Percentiles rank a stretch among this genome's conserved stretches.
These are phyloP conservation scores for Stemphylium beticola DNA, from an alignment of 2,329 filamentous ascomycete species.

Conservation along the genomic window DNA sequence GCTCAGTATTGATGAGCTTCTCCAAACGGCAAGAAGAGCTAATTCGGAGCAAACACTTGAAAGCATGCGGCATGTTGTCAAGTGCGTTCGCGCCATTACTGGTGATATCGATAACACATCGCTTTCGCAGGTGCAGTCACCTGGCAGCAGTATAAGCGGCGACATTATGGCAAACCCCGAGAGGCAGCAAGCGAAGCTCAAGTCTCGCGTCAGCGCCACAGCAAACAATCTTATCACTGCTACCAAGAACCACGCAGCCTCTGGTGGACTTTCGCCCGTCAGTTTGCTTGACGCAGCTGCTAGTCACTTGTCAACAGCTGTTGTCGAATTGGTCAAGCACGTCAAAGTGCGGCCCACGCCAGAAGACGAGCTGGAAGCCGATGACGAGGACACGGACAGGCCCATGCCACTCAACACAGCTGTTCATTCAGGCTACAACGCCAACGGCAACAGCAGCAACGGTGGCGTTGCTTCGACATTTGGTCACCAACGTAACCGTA, in stretches of 20 bases:
- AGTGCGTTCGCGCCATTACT: slow-evolving; percentile 82
- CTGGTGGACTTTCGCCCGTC: slow-evolving; percentile 87
- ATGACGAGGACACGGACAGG: slow-evolving; percentile 58
- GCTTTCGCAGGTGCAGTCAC: slow-evolving; percentile 45
- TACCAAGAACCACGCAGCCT: slow-evolving; percentile 85
- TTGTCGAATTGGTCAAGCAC: slow-evolving; percentile 82
- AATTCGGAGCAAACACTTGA: slow-evolving; percentile 78
- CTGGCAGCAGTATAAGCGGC: slow-evolving; percentile 44
- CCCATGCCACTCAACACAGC: slow-evolving; percentile 42
- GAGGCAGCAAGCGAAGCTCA: slow-evolving; percentile 71
- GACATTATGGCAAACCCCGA: slow-evolving; percentile 40
- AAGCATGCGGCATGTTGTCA: slow-evolving; percentile 84
- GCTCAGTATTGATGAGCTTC: slow-evolving; percentile 87
- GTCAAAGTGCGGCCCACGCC: slow-evolving; percentile 85
- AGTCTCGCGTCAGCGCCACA: slow-evolving; percentile 83
- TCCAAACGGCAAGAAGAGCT: slow-evolving; percentile 76
- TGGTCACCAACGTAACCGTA: slow-evolving; percentile 35
- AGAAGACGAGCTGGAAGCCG: slow-evolving; percentile 75
- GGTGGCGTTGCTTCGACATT: slow-evolving; percentile 14
- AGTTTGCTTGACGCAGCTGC: slow-evolving; percentile 92
- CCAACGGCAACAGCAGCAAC: slow-evolving; percentile 25
- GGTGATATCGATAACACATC: slow-evolving; percentile 73
- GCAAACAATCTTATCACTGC: slow-evolving; percentile 96
- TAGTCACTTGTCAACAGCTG: slow-evolving; percentile 82
- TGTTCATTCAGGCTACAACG: slow-evolving; percentile 28